Conservation (phyloP, 2,329 filamentous ascomycete genomes). For the Penicillium sp. region DNA sequence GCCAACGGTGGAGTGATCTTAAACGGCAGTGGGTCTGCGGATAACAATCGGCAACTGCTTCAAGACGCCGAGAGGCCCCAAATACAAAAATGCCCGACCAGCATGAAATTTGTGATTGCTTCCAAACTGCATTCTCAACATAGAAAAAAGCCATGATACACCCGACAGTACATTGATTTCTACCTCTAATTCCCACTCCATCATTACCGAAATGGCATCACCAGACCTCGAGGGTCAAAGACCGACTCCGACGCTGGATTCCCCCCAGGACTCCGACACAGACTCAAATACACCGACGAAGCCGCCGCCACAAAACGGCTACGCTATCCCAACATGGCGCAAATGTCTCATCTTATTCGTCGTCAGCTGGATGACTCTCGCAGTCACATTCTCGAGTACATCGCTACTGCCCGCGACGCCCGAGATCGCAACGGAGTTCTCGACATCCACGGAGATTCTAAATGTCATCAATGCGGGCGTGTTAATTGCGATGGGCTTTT, state of each 20-base stretch:
- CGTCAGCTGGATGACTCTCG: slow-evolving; percentile 44
- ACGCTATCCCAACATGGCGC: slow-evolving; percentile 34
- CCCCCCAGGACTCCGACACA: slow-evolving; percentile 15
- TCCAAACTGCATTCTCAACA: not conserved
- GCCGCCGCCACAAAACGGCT: slow-evolving; percentile 17
- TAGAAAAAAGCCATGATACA: not conserved
- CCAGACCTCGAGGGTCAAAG: slow-evolving; percentile 19
- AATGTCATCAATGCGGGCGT: slow-evolving; percentile 40
- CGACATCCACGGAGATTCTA: slow-evolving; percentile 35
- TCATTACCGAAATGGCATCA: slow-evolving; percentile 8
- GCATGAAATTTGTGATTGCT: not conserved
- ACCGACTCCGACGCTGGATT: slow-evolving; percentile 9
- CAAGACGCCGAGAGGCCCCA: slow-evolving; percentile 3
- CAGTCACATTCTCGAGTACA: slow-evolving; percentile 44
- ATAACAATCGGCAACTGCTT: slow-evolving; percentile 3
- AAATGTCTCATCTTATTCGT: slow-evolving; percentile 44
- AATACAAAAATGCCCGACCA: slow-evolving; percentile 3
- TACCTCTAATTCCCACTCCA: not conserved
- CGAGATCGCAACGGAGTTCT: slow-evolving; percentile 41
- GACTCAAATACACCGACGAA: slow-evolving; percentile 12
- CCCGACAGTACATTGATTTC: not conserved
- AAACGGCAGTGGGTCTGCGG: not conserved
- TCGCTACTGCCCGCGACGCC: slow-evolving; percentile 41
- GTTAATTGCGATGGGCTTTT: slow-evolving; percentile 39
- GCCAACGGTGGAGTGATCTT: not conserved